These are phyloP conservation scores for Cnidoscolus chayamansa DNA, from an alignment of 441 rosid genomes.

Conservation along the genomic window DNA sequence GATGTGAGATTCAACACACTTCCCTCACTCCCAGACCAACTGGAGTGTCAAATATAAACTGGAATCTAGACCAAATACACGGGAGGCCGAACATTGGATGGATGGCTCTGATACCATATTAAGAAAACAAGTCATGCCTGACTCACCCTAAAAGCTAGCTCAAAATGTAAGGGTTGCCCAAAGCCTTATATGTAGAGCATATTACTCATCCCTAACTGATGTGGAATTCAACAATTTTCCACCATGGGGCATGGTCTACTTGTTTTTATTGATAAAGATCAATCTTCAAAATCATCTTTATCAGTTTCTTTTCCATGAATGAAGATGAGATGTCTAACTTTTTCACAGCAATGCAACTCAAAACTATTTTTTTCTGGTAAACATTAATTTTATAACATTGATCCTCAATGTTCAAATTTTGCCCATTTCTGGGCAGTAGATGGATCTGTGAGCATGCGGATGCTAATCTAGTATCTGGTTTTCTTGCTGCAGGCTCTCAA, in stretches of 20 bases:
- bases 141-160: no score
- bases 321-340: neutral
- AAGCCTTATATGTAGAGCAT: no score
- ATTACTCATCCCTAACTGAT: no score
- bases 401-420: neutral
- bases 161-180: no score
- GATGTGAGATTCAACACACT: no score
- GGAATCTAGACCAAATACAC: no score
- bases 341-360: neutral
- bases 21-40: no score
- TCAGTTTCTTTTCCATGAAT: neutral
- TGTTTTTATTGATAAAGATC: neutral
- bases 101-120: no score
- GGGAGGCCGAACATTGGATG: no score
- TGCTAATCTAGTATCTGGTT: constrained; percentile 12
- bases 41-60: no score
- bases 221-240: no score
- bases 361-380: neutral
- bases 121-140: no score
- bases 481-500: constrained; percentile 52
- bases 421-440: neutral
- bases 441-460: constrained; percentile 11
- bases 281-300: neutral
- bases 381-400: neutral
- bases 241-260: neutral